These are phyloP conservation scores for Floccularia luteovirens DNA, from an alignment of 768 basidiomycete genomes.

Conservation along the genomic window DNA sequence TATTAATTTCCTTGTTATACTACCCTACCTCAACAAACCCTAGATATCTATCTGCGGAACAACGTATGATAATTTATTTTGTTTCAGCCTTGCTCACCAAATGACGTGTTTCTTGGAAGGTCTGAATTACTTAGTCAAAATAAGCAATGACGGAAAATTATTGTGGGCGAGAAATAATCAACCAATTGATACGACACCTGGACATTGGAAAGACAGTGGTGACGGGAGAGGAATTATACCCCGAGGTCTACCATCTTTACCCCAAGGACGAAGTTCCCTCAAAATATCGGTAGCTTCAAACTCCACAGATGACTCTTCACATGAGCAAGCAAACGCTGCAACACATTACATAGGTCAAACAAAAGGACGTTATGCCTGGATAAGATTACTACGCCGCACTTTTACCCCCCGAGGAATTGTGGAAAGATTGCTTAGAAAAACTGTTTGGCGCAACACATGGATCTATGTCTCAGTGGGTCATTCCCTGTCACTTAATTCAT, in stretches of 20 bases:
- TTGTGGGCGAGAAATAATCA: conserved; percentile 52
- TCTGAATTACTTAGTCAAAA: conserved; percentile 56
- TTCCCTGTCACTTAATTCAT: background rate
- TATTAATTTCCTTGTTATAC: background rate
- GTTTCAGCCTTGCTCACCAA: conserved; percentile 1
- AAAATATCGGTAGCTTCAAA: background rate
- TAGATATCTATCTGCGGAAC: conserved; percentile 53
- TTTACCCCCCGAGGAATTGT: conserved; percentile 45
- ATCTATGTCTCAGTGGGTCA: conserved; percentile 54
- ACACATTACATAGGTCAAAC: conserved; percentile 32
- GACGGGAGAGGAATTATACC: conserved; percentile 47
- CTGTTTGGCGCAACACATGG: conserved; percentile 55
- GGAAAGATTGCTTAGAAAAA: conserved; percentile 50
- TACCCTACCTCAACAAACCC: too few relatives aligned
- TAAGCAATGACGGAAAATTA: conserved; percentile 44
- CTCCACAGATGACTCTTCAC: conserved; percentile 4
- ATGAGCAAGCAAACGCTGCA: conserved; percentile 21
- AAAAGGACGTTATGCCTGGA: conserved; percentile 25
- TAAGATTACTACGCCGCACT: conserved; percentile 29
- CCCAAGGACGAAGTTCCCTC: conserved; percentile 6
- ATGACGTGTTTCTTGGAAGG: conserved; percentile 21
- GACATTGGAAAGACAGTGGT: conserved; percentile 56
- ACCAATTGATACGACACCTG: conserved; percentile 52
- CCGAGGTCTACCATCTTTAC: conserved; percentile 14
- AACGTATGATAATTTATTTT: conserved; percentile 27